Conservation (phyloP, 768 basidiomycete genomes). For the Candolleomyces eurysporus region DNA sequence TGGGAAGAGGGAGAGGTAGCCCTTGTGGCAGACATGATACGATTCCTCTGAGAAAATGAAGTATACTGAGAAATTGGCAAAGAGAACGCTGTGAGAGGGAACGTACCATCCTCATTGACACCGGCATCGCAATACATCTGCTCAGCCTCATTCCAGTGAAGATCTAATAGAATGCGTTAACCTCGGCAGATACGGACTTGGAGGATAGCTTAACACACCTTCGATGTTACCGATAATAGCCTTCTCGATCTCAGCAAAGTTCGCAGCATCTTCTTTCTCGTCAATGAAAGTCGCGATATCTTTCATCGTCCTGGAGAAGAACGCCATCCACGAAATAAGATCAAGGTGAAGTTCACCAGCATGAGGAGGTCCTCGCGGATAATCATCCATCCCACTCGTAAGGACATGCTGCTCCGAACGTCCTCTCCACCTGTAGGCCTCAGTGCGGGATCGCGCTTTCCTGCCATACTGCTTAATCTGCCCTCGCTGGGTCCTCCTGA, state of each 20-base stretch:
- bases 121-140: constrained; percentile 93
- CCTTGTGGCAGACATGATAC: constrained; percentile 84
- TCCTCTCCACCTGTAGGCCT: constrained; percentile 95
- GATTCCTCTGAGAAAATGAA: constrained; percentile 69
- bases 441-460: constrained; percentile 78
- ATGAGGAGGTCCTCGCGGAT: constrained; percentile 87
- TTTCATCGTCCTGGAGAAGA: constrained; percentile 92
- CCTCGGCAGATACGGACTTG: neutral
- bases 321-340: constrained; percentile 94
- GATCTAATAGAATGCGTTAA: constrained; percentile 45
- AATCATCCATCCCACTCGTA: constrained; percentile 96
- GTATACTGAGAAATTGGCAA: neutral
- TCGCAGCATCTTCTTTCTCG: constrained; percentile 78
- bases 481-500: constrained; percentile 89
- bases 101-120: constrained; percentile 77
- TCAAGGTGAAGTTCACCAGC: constrained; percentile 92
- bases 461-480: constrained; percentile 91
- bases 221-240: constrained; percentile 84
- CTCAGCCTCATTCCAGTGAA: constrained; percentile 89
- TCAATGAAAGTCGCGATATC: constrained; percentile 86
- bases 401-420: constrained; percentile 83
- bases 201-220: constrained; percentile 42
- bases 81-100: constrained; percentile 10
- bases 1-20: constrained; percentile 94
- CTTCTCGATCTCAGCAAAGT: constrained; percentile 73